A percentile compares a stretch with the other conserved stretches of the same genome.
Evolutionary conservation across 2,329 filamentous ascomycete genomes (phyloP).

Genomic region (Cryphonectria parasitica): DNA sequence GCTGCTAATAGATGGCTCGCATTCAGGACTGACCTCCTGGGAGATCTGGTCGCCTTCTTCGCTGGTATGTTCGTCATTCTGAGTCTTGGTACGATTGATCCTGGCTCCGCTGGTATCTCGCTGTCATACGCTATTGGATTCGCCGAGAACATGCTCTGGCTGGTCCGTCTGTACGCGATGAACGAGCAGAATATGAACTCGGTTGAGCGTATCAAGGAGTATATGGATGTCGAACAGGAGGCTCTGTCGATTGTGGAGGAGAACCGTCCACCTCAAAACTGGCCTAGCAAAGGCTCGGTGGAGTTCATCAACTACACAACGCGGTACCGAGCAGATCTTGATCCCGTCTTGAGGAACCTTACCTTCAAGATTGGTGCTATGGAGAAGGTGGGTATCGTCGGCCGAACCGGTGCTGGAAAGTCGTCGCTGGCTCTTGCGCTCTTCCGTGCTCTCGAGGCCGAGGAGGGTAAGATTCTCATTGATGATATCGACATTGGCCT

Average conservation of each 20-base stretch:
- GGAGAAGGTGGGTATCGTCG: slow-evolving; percentile 96
- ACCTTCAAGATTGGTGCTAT: slow-evolving; percentile 83
- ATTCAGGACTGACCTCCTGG: slow-evolving; percentile 87
- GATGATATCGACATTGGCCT: slow-evolving; percentile 87
- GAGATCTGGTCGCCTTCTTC: slow-evolving; percentile 91
- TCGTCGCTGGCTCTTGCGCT: slow-evolving; percentile 91
- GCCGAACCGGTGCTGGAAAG: slow-evolving; percentile 93
- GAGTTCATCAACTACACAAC: slow-evolving; percentile 91
- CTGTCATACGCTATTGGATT: slow-evolving; percentile 96
- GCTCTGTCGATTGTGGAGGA: slow-evolving; percentile 77
- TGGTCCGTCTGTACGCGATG: slow-evolving; percentile 88
- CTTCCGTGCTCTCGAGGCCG: slow-evolving; percentile 91
- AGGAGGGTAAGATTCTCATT: slow-evolving; percentile 85
- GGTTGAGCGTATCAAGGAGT: slow-evolving; percentile 96
- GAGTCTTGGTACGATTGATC: slow-evolving; percentile 81
- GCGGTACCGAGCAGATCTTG: slow-evolving; percentile 83
- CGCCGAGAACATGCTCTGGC: slow-evolving; percentile 95
- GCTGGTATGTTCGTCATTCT: slow-evolving; percentile 88
- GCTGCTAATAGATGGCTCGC: slow-evolving; percentile 96
- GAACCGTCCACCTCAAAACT: slow-evolving; percentile 75
- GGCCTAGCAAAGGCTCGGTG: slow-evolving; percentile 84
- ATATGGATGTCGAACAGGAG: slow-evolving; percentile 94
- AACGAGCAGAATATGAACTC: slow-evolving; percentile 99
- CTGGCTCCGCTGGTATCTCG: slow-evolving; percentile 90
- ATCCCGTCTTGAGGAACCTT: slow-evolving; percentile 81